Percentiles rank a stretch among this genome's conserved stretches.
These are phyloP conservation scores for Chrysosporium keratinophilum DNA, from an alignment of 2,329 filamentous ascomycete genomes.

Conservation along the genomic window DNA sequence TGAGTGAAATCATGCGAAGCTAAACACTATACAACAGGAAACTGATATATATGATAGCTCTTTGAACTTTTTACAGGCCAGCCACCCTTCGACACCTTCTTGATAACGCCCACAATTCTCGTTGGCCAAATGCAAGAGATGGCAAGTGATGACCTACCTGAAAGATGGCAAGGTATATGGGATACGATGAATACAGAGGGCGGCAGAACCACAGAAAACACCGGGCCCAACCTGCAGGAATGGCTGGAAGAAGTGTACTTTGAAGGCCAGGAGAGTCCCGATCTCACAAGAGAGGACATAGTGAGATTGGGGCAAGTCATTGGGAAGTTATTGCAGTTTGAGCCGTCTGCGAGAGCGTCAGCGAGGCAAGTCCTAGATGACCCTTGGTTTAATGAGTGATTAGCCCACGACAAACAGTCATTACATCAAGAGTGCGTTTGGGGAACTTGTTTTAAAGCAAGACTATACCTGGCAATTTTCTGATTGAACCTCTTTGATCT, in stretches of 20 bases:
- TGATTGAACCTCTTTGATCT: no score
- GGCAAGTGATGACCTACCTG: constrained; percentile 26
- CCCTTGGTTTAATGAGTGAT: constrained; percentile 19
- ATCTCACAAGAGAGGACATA: constrained; percentile 19
- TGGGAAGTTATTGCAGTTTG: constrained; percentile 11
- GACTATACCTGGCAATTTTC: no score
- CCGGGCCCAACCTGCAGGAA: constrained; percentile 23
- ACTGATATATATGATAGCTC: constrained; percentile 19
- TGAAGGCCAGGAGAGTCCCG: constrained; percentile 22
- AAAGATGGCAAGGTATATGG: constrained; percentile 27
- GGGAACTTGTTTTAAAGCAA: no score
- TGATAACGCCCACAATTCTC: constrained; percentile 27
- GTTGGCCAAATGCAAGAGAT: constrained; percentile 31
- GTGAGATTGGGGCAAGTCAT: constrained; percentile 18
- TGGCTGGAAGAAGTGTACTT: constrained; percentile 34
- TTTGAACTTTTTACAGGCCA: constrained; percentile 34
- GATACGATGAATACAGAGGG: constrained; percentile 19
- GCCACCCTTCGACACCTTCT: constrained; percentile 31
- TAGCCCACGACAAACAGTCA: constrained; percentile 1
- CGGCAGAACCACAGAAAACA: constrained; percentile 13
- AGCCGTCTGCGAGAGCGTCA: constrained; percentile 22
- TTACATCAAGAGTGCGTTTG: not conserved
- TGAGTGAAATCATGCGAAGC: constrained; percentile 17
- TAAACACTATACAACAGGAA: no score
- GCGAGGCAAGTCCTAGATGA: constrained; percentile 21